Evolutionary conservation across 768 basidiomycete genomes (phyloP).

Genomic region (Phallus indusiatus): DNA sequence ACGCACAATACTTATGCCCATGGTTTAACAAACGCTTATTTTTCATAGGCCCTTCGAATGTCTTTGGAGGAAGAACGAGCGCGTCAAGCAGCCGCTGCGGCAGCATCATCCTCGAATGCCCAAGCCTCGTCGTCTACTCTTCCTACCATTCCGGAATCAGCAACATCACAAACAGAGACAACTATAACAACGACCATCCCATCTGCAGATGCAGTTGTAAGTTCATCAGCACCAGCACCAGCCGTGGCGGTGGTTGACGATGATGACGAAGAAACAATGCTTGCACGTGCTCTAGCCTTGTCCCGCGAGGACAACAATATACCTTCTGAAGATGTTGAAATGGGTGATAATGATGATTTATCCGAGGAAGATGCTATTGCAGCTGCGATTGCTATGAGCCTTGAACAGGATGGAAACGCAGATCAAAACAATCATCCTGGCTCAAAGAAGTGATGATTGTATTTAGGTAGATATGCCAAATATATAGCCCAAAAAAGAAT

Average conservation of each 20-base stretch:
- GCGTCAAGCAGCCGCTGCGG: conserved; percentile 40
- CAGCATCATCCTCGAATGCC: conserved; percentile 26
- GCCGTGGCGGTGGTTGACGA: conserved; percentile 27
- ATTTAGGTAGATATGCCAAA: background rate
- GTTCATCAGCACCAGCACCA: conserved; percentile 15
- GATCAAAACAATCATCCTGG: conserved; percentile 15
- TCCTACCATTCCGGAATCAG: conserved; percentile 1
- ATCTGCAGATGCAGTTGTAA: conserved; percentile 21
- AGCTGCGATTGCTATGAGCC: conserved; percentile 88
- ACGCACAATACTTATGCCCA: background rate
- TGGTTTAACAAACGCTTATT: background rate
- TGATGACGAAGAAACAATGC: conserved; percentile 68
- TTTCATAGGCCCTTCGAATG: conserved; percentile 80
- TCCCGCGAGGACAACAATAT: conserved; percentile 33
- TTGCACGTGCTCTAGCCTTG: conserved; percentile 70
- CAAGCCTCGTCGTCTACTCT: conserved; percentile 11
- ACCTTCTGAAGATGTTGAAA: conserved; percentile 35
- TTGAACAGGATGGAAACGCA: conserved; percentile 55
- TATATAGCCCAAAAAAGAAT: background rate
- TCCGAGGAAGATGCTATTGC: conserved; percentile 87
- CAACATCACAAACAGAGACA: background rate
- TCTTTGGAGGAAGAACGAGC: conserved; percentile 93
- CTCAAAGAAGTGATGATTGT: background rate
- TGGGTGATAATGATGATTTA: conserved; percentile 52
- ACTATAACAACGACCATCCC: conserved; percentile 4